These are phyloP conservation scores for Laguncularia racemosa DNA, from an alignment of 345 rosid genomes.

Conservation along the genomic window DNA sequence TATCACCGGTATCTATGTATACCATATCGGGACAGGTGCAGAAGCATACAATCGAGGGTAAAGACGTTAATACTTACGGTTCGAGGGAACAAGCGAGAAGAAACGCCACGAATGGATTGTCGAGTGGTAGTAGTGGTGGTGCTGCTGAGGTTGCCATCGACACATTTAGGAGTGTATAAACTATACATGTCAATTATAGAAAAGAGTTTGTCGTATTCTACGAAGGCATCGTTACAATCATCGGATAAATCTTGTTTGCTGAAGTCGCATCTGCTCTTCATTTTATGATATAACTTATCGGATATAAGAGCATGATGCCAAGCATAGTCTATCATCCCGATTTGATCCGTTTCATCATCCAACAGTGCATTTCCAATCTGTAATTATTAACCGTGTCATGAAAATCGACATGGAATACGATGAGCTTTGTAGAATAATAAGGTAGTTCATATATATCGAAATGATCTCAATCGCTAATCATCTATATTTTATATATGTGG, in stretches of 20 bases:
- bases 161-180: slow-evolving; percentile 48
- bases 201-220: slow-evolving; percentile 42
- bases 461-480: too few species aligned
- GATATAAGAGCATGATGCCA: slow-evolving; percentile 86
- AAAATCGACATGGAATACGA: too few species aligned
- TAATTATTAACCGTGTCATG: not conserved
- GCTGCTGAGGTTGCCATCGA: slow-evolving; percentile 11
- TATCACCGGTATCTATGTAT: too few species aligned
- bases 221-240: slow-evolving; percentile 28
- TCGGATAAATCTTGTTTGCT: slow-evolving; percentile 12
- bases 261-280: slow-evolving; percentile 50
- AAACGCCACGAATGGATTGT: slow-evolving; percentile 16
- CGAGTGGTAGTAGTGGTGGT: too few species aligned
- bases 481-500: too few species aligned
- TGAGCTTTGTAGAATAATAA: too few species aligned
- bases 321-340: slow-evolving; percentile 76
- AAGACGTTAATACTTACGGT: slow-evolving; percentile 29
- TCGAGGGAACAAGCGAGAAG: slow-evolving; percentile 37
- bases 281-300: slow-evolving; percentile 35
- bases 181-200: slow-evolving; percentile 68
- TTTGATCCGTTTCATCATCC: slow-evolving; percentile 72
- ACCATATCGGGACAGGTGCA: too few species aligned
- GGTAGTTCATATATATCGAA: too few species aligned
- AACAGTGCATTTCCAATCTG: slow-evolving; percentile 74
- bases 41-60: too few species aligned